phyloP scores from a whole-genome alignment of 2,329 filamentous ascomycete species.

The Exophiala alcalophila region DNA sequence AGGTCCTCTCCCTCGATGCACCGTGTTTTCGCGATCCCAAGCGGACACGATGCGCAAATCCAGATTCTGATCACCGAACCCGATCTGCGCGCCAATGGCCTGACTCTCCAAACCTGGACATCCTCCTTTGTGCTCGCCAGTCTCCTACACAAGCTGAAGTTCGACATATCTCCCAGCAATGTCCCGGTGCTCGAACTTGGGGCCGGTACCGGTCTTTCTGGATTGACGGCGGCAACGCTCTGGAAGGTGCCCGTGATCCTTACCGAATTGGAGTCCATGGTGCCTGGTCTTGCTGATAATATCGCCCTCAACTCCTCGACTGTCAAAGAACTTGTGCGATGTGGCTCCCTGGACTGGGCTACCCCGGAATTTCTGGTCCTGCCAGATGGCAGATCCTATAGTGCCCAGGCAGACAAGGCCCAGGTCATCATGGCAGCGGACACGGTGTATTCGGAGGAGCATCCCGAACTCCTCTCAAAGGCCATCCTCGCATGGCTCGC shows the following conservation, averaged over 20 bases:
- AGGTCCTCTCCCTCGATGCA: constrained; percentile 44
- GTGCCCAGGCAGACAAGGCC: constrained; percentile 31
- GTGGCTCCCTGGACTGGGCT: constrained; percentile 53
- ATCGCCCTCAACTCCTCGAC: constrained; percentile 62
- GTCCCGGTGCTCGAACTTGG: constrained; percentile 69
- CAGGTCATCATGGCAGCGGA: constrained; percentile 43
- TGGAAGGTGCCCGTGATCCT: constrained; percentile 66
- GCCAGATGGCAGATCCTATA: constrained; percentile 9
- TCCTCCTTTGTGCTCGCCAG: constrained; percentile 82
- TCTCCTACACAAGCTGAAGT: constrained; percentile 52
- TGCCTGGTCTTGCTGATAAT: constrained; percentile 74
- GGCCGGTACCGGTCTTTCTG: constrained; percentile 83
- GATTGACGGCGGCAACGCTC: constrained; percentile 74
- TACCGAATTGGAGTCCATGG: constrained; percentile 80
- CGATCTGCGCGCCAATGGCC: constrained; percentile 76
- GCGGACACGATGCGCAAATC: constrained; percentile 46
- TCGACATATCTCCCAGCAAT: constrained; percentile 10
- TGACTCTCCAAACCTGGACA: constrained; percentile 93
- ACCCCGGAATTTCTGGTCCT: constrained; percentile 31
- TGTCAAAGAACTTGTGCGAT: constrained; percentile 67
- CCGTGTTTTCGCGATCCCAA: constrained; percentile 58
- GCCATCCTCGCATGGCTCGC: constrained; percentile 40
- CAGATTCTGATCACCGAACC: constrained; percentile 77
- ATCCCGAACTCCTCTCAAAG: constrained; percentile 39
- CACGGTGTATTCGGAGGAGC: constrained; percentile 43